A percentile compares a stretch with the other conserved stretches of the same genome.
Conservation (phyloP, 768 basidiomycete genomes). For the Mycena sanguinolenta region DNA sequence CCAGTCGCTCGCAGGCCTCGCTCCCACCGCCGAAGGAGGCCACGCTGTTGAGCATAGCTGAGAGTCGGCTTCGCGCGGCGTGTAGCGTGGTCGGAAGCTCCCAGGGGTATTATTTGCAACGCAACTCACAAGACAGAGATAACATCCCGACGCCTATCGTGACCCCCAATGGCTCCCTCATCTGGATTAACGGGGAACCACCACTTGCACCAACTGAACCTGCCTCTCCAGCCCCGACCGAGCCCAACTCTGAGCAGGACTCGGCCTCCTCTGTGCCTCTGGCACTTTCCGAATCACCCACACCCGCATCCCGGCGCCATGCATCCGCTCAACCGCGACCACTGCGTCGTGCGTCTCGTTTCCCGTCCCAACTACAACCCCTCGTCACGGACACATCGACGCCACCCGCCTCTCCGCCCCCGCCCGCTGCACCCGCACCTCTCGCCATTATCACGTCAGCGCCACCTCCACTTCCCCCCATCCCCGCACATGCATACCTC, state of each 20-base stretch:
- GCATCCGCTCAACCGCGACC: too few relatives aligned
- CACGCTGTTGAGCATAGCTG: slow-evolving; percentile 15
- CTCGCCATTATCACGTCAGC: not conserved
- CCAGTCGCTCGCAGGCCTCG: not conserved
- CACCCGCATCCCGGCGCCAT: not conserved
- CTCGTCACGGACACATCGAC: not conserved
- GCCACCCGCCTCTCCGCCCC: not conserved
- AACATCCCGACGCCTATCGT: slow-evolving; percentile 66
- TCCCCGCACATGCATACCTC: not conserved
- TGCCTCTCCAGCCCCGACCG: slow-evolving; percentile 17
- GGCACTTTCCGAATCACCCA: not conserved
- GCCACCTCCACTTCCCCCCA: slow-evolving; percentile 13
- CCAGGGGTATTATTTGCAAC: slow-evolving; percentile 50
- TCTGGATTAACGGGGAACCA: slow-evolving; percentile 46
- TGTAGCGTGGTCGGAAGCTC: slow-evolving; percentile 17
- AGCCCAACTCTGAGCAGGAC: slow-evolving; percentile 4
- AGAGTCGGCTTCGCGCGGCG: slow-evolving; percentile 11
- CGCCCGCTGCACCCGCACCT: not conserved
- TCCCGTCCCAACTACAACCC: not conserved
- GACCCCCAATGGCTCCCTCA: slow-evolving; percentile 69
- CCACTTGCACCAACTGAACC: slow-evolving; percentile 28
- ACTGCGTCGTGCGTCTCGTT: slow-evolving; percentile 2
- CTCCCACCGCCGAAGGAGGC: slow-evolving; percentile 11
- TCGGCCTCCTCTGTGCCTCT: slow-evolving; percentile 3
- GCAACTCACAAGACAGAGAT: slow-evolving; percentile 14